These are phyloP conservation scores for Rhizophlyctis rosea DNA, from an alignment of 192 early-diverging fungal genomes.

Conservation along the genomic window DNA sequence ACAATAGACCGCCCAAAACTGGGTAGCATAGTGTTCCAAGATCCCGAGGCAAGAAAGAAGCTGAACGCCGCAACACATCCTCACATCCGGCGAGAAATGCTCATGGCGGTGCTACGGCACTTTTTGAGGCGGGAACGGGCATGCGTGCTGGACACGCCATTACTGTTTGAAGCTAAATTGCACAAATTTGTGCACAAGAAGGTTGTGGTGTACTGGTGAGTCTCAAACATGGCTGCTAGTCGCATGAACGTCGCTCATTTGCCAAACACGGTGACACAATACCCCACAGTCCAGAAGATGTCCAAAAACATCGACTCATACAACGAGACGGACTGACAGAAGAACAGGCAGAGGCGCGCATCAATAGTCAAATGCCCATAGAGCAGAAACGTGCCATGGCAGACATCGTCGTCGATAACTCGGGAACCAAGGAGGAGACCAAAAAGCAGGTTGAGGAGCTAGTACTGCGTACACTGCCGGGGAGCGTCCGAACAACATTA, in stretches of 20 bases:
- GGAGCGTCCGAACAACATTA: neutral
- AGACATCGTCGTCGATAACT: slow-evolving; percentile 83
- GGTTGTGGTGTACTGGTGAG: slow-evolving; percentile 80
- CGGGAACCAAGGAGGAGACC: slow-evolving; percentile 56
- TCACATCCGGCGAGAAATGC: slow-evolving; percentile 76
- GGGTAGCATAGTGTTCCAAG: slow-evolving; percentile 75
- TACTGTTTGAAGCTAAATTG: slow-evolving; percentile 84
- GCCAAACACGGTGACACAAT: neutral
- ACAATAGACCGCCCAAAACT: slow-evolving; percentile 72
- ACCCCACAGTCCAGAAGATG: slow-evolving; percentile 55
- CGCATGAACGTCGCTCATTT: neutral
- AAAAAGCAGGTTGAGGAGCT: slow-evolving; percentile 41
- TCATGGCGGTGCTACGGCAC: slow-evolving; percentile 57
- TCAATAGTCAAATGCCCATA: slow-evolving; percentile 81
- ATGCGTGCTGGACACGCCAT: slow-evolving; percentile 88
- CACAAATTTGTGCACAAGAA: slow-evolving; percentile 66
- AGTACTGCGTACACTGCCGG: slow-evolving; percentile 23
- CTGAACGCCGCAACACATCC: slow-evolving; percentile 90
- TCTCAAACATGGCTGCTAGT: neutral
- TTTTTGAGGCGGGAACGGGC: slow-evolving; percentile 69
- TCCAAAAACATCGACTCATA: slow-evolving; percentile 75
- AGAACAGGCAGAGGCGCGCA: slow-evolving; percentile 63
- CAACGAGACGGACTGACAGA: slow-evolving; percentile 65
- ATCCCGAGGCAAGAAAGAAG: slow-evolving; percentile 63
- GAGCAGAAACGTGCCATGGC: slow-evolving; percentile 74